These are phyloP conservation scores for Cucumis hystrix DNA, from an alignment of 306 rosid species.

Conservation along the genomic window DNA sequence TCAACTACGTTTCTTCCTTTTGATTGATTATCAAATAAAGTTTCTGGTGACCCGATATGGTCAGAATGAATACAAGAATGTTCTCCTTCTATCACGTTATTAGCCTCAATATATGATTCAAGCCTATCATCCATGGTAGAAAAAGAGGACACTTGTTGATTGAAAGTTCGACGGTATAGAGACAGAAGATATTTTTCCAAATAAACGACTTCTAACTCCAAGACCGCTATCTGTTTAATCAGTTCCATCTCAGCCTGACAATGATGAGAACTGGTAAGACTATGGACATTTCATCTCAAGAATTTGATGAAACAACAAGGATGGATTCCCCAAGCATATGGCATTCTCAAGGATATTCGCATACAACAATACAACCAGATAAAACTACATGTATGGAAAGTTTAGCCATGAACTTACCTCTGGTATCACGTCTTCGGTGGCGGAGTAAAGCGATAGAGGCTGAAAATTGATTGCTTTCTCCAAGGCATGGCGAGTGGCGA, in stretches of 20 bases:
- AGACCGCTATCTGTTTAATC: conserved; percentile 62
- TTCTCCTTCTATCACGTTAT: conserved; percentile 24
- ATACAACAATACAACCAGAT: not conserved
- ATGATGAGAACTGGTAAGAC: conserved; percentile 10
- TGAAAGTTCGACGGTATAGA: conserved; percentile 54
- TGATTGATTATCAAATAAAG: conserved; percentile 18
- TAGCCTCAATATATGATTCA: conserved; percentile 18
- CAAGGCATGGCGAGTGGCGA: conserved; percentile 38
- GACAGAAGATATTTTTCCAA: conserved; percentile 76
- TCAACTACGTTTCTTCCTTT: conserved; percentile 26
- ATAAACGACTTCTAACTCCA: conserved; percentile 63
- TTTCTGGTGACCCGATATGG: conserved; percentile 22
- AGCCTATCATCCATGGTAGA: conserved; percentile 28
- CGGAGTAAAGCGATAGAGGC: conserved; percentile 39
- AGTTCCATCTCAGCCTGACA: conserved; percentile 59
- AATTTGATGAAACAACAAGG: not conserved
- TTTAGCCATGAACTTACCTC: conserved; percentile 25
- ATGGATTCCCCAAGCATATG: not conserved
- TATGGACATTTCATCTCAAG: not conserved
- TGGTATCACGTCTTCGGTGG: conserved; percentile 42
- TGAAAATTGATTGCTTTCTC: conserved; percentile 48
- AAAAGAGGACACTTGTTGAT: conserved; percentile 35
- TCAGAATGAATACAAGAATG: conserved; percentile 15
- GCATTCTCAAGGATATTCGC: not conserved
- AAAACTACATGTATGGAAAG: not conserved